Base-by-base conservation (phyloP, 2,329 filamentous ascomycete genomes). In the Rutstroemia sp. region DNA sequence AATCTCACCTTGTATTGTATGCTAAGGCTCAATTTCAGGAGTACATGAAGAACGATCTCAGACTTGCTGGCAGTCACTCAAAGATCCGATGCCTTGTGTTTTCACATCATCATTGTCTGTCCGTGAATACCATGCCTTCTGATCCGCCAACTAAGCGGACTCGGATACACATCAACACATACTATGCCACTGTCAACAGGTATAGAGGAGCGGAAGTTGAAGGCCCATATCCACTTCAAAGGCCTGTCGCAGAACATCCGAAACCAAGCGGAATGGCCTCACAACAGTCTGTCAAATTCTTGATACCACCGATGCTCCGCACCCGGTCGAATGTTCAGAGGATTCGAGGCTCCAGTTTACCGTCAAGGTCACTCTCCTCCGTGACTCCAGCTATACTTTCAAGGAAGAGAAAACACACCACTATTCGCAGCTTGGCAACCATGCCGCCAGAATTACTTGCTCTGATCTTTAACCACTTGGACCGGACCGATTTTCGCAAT, bases 391-490 rank as follows among this genome's bases (percentile, higher is more conserved):
- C 37, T 16, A 30, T 47, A 12, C 19, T 50, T 19, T 51, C 41
- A 21, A n/a, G 27, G 46, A 55, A 38, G 44, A 21, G 39, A n/a
- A n/a, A 41, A 17, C 21, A 45, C 16, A 10, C 41, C 12, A 41
- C 54, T 25, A 17, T 30, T 8, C 59, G 56, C 27, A 60, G 46
- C 23, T 54, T 66, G 1, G 47, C 55, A 5, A 59, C 42, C 16
- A 58, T 65, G 25, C 61, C 64, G 4, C 23, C 42, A 10, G 64
- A 66, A 46, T 57, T 66, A 16, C 27, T 63, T 21, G 51, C 54
- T 19, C 8, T 48, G 12, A 64, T 66, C 8, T 62, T 60, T 51
- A 25, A 58, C 23, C 44, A 61, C 47, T 57, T 65, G 10, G 14
- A 45, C 3, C 62, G 64, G 51, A 10, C 3, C 5, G 56, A 49